Evolutionary conservation across 1,139 yeast species (phyloP).

Genomic region (Hanseniaspora gamundiae): DNA sequence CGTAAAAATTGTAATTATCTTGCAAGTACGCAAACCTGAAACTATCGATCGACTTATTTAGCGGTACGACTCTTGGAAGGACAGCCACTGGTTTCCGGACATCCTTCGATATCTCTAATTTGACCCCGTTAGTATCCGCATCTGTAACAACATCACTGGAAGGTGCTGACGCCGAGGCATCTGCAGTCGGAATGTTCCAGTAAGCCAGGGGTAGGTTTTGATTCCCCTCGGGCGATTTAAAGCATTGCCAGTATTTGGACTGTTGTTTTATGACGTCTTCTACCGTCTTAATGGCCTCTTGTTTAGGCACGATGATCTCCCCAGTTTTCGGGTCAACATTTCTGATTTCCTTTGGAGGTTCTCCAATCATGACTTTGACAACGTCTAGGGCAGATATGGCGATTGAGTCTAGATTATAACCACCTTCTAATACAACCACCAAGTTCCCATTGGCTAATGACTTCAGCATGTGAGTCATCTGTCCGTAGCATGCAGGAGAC

Average conservation of each 20-base stretch:
- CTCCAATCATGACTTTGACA: slow-evolving; percentile 84
- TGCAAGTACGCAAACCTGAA: background rate
- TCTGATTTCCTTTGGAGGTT: slow-evolving; percentile 75
- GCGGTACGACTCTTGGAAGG: background rate
- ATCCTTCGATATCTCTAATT: background rate
- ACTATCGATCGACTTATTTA: background rate
- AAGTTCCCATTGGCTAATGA: slow-evolving; percentile 78
- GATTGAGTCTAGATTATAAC: slow-evolving; percentile 85
- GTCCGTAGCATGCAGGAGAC: slow-evolving; percentile 91
- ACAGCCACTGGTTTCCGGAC: background rate
- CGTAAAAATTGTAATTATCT: background rate
- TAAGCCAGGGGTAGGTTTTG: slow-evolving; percentile 14
- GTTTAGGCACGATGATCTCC: slow-evolving; percentile 40
- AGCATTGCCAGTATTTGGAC: slow-evolving; percentile 77
- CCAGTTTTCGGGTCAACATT: slow-evolving; percentile 23
- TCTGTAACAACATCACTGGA: background rate
- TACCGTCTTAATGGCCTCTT: slow-evolving; percentile 75
- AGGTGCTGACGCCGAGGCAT: background rate
- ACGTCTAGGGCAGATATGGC: slow-evolving; percentile 87
- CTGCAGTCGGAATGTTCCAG: background rate
- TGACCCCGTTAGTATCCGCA: background rate
- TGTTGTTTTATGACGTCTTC: slow-evolving; percentile 75
- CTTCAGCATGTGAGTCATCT: slow-evolving; percentile 87
- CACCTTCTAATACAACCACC: slow-evolving; percentile 91
- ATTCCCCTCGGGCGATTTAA: slow-evolving; percentile 50